These are phyloP conservation scores for Pseudogymnoascus sp. DNA, from an alignment of 2,329 filamentous ascomycete species.

Conservation along the genomic window DNA sequence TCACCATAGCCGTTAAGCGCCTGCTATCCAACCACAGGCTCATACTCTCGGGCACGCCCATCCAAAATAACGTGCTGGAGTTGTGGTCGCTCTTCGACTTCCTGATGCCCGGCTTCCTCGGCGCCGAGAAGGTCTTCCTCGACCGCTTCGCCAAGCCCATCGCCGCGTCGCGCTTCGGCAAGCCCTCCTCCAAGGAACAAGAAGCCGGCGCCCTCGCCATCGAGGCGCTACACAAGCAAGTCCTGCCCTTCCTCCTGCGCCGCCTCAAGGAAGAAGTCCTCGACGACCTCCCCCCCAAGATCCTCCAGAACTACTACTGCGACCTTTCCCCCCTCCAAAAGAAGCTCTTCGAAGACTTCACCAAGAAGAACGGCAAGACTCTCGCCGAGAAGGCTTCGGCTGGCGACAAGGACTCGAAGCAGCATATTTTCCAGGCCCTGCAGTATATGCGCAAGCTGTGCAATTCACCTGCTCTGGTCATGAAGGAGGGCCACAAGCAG, in stretches of 20 bases:
- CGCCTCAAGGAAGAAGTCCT: constrained; percentile 96
- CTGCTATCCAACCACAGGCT: constrained; percentile 87
- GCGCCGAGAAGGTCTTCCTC: constrained; percentile 88
- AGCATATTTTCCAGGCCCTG: constrained; percentile 97
- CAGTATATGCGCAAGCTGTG: constrained; percentile 99
- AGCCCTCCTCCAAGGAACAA: constrained; percentile 96
- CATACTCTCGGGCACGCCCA: constrained; percentile 93
- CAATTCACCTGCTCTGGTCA: constrained; percentile 92
- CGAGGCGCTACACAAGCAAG: constrained; percentile 97
- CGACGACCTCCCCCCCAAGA: constrained; percentile 94
- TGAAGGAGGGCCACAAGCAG: constrained; percentile 86
- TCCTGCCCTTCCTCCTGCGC: constrained; percentile 89
- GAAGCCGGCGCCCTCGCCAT: constrained; percentile 94
- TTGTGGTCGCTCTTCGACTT: constrained; percentile 98
- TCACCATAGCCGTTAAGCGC: constrained; percentile 84
- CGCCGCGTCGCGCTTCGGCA: constrained; percentile 86
- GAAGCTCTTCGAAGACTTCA: constrained; percentile 94
- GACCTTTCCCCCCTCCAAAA: constrained; percentile 91
- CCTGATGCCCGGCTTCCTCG: constrained; percentile 96
- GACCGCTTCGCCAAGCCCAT: constrained; percentile 89
- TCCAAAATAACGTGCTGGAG: constrained; percentile 95
- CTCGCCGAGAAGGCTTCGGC: constrained; percentile 76
- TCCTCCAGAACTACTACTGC: constrained; percentile 98
- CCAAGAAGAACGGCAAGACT: constrained; percentile 84
- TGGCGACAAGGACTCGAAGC: constrained; percentile 87